Evolutionary conservation across 2,329 filamentous ascomycete species (phyloP), one percentile per base, ranked within the genome.

Genomic region (Emergomyces africanus): DNA sequence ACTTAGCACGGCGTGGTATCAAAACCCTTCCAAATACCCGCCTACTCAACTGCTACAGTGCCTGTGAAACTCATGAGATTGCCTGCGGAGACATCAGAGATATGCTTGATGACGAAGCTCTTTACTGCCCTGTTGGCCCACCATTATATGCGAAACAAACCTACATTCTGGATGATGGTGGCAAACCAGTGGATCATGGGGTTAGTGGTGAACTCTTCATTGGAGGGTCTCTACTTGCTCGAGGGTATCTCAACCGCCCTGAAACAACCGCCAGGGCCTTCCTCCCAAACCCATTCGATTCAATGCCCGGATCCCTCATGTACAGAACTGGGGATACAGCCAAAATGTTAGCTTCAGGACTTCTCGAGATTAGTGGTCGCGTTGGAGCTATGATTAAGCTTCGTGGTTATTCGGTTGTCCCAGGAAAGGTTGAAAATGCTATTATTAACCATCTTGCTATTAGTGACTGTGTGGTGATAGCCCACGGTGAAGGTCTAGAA

Each of bases 341-440:
- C 0, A 79, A 85, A 2, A 71, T 88, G 44, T 78, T 89, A 6
- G 78, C 84, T 0, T 86, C 81, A 1, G 87, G 87, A 1, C 75
- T 85, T 5, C 77, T 90, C 8, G 87, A 90, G 68, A 89, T 90
- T 61, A 89, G 85, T 6, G 87, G 87, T 39, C 83, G 87, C 57
- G 85, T 89, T 0, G 87, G 87, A 15, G 82, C 84, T 14, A 90
- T 90, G 87, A 90, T 90, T 74, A 90, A 90, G 73, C 81, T 89
- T 12, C 83, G 87, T 60, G 87, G 87, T 1, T 90, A 90, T 67
- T 89, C 86, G 0, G 85, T 90, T 2, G 87, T 90, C 28, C 87
- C 87, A 5, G 84, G 84, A 8, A 88, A 88, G 60, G 87, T 90
- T 1, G 86, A 91, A 69, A 86, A 84, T 64, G 83, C 84, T 5